These are phyloP conservation scores for Rhododendron henanense DNA, from an alignment of 148 eudicot genomes.

Conservation along the genomic window DNA sequence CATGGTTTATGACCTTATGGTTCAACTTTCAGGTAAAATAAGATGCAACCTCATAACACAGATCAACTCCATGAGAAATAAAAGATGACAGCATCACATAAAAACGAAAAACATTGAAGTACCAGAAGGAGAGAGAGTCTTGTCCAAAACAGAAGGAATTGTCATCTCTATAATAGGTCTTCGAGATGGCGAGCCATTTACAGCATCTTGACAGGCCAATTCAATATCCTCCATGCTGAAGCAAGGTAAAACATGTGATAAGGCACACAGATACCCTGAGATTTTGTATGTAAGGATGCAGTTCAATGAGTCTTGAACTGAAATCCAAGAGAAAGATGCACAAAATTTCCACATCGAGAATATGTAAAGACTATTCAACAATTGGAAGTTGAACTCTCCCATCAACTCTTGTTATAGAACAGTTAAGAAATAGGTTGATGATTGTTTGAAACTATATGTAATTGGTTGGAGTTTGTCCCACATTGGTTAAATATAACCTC, in stretches of 20 bases:
- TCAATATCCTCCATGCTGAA: slow-evolving; percentile 87
- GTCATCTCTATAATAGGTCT: slow-evolving; percentile 97
- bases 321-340: neutral
- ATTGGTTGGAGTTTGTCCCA: neutral
- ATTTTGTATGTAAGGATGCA: neutral
- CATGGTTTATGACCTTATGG: neutral
- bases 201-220: slow-evolving; percentile 66
- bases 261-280: neutral
- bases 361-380: neutral
- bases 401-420: neutral
- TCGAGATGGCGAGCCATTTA: slow-evolving; percentile 66
- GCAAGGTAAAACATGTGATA: neutral
- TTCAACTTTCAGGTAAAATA: slow-evolving; percentile 1
- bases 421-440: neutral
- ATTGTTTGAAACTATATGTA: neutral
- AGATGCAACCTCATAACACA: neutral
- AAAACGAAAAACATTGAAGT: slow-evolving; percentile 4
- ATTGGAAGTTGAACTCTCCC: neutral
- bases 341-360: neutral
- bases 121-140: slow-evolving; percentile 87
- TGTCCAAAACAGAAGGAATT: slow-evolving; percentile 80
- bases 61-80: neutral
- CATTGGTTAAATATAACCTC: no score
- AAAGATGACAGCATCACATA: neutral
- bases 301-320: neutral